Percentiles rank a stretch among this genome's conserved stretches.
phyloP scores from a whole-genome alignment of 2,329 filamentous ascomycete species.

The Aspergillus neotritici region DNA sequence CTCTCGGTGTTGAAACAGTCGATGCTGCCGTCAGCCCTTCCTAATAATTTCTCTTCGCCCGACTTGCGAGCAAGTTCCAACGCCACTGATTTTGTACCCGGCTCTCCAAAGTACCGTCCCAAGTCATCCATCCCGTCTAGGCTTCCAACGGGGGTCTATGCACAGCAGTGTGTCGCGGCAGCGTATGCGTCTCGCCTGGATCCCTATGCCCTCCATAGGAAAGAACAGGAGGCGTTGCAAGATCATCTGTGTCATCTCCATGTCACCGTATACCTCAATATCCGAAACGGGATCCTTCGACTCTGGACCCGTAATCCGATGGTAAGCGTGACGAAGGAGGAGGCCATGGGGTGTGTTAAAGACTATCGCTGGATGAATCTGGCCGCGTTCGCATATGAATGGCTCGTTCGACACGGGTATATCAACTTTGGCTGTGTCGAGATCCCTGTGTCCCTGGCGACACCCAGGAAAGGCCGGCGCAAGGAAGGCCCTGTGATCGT shows the following conservation, averaged over 20 bases:
- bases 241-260: conserved; percentile 80
- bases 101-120: conserved; percentile 55
- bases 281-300: conserved; percentile 86
- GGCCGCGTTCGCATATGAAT: conserved; percentile 83
- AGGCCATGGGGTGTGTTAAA: conserved; percentile 84
- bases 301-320: conserved; percentile 85
- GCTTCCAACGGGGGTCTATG: conserved; percentile 70
- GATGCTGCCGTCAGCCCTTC: conserved; percentile 20
- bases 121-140: conserved; percentile 78
- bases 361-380: conserved; percentile 84
- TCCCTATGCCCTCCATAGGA: conserved; percentile 77
- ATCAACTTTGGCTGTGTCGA: conserved; percentile 95
- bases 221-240: conserved; percentile 75
- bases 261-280: conserved; percentile 92
- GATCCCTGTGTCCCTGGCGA: conserved; percentile 47
- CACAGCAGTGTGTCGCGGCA: conserved; percentile 82
- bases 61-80: conserved; percentile 14
- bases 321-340: conserved; percentile 71
- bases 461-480: conserved; percentile 38
- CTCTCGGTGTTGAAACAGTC: conserved; percentile 21
- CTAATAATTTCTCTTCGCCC: conserved; percentile 12
- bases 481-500: conserved; percentile 66
- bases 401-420: conserved; percentile 83
- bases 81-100: conserved; percentile 21
- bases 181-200: conserved; percentile 85